phyloP scores from a whole-genome alignment of 1,139 yeast genomes.

The Pichia sp. region DNA sequence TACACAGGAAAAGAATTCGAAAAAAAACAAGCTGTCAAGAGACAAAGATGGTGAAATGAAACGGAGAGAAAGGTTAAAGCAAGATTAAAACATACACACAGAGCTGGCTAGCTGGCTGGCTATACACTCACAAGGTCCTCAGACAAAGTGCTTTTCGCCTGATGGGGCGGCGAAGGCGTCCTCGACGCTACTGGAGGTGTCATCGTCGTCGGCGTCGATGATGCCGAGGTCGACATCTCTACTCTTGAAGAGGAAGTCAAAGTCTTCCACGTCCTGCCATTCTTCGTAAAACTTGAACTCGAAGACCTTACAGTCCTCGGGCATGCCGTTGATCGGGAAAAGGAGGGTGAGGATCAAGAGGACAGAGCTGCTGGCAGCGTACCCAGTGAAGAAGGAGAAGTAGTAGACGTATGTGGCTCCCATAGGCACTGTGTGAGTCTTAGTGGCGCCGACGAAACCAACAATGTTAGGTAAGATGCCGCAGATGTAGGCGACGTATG shows the following conservation, averaged over 20 bases:
- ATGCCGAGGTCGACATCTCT: neutral
- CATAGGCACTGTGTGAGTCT: slow-evolving; percentile 54
- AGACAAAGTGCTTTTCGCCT: neutral
- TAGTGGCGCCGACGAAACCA: slow-evolving; percentile 73
- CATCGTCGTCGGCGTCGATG: slow-evolving; percentile 1
- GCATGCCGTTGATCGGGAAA: slow-evolving; percentile 55
- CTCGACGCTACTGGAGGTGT: slow-evolving; percentile 3
- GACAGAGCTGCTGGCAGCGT: slow-evolving; percentile 49
- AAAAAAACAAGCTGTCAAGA: neutral
- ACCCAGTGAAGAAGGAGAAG: slow-evolving; percentile 74
- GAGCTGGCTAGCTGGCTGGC: no score
- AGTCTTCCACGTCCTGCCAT: slow-evolving; percentile 53
- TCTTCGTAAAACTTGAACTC: slow-evolving; percentile 23
- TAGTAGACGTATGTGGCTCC: slow-evolving; percentile 75
- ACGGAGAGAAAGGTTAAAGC: neutral
- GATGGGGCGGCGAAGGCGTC: slow-evolving; percentile 2
- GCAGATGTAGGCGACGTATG: slow-evolving; percentile 62
- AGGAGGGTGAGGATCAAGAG: slow-evolving; percentile 48
- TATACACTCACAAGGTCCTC: neutral
- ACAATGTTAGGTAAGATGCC: slow-evolving; percentile 81
- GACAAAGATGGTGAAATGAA: neutral
- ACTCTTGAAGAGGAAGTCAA: slow-evolving; percentile 35
- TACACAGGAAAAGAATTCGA: no score
- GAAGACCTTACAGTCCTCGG: slow-evolving; percentile 33
- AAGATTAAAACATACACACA: neutral